These are phyloP conservation scores for Casuarina glauca DNA, from an alignment of 306 rosid genomes.

Conservation along the genomic window DNA sequence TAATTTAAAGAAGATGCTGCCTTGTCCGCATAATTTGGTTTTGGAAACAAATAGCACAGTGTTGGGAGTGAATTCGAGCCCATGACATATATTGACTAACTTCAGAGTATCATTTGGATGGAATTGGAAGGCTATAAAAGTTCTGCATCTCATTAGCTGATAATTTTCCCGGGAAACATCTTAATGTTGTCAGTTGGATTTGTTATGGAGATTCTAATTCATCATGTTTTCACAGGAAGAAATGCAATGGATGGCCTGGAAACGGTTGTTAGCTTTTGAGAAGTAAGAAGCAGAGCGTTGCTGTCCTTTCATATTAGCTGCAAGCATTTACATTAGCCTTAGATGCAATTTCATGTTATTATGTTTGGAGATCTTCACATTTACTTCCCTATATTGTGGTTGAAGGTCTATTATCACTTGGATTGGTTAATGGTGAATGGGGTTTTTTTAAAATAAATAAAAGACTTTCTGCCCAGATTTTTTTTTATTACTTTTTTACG, in stretches of 20 bases:
- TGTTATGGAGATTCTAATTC: conserved; percentile 12
- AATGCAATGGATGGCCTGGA: conserved; percentile 89
- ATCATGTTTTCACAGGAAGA: conserved; percentile 70
- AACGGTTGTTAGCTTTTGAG: conserved; percentile 78
- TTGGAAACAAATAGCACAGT: not conserved
- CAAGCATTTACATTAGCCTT: not conserved
- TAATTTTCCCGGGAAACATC: conserved; percentile 3
- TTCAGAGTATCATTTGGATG: not conserved
- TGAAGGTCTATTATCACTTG: conserved; percentile 11
- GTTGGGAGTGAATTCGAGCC: not conserved
- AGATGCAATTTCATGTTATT: not conserved
- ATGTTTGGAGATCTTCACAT: not conserved
- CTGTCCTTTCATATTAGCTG: not conserved
- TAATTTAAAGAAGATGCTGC: not conserved
- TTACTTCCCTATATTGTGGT: not conserved
- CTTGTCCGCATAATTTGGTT: not conserved
- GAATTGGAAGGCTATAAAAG: not conserved
- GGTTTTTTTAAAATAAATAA: not conserved
- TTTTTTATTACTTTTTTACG: not conserved
- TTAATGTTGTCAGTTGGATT: conserved; percentile 6
- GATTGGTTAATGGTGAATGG: conserved; percentile 2
- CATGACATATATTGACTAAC: not conserved
- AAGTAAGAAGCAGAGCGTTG: conserved; percentile 54
- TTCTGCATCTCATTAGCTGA: conserved; percentile 2
- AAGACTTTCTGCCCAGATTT: not conserved